Conservation (phyloP, 2,329 filamentous ascomycete species). For the Fusarium camptoceras region DNA sequence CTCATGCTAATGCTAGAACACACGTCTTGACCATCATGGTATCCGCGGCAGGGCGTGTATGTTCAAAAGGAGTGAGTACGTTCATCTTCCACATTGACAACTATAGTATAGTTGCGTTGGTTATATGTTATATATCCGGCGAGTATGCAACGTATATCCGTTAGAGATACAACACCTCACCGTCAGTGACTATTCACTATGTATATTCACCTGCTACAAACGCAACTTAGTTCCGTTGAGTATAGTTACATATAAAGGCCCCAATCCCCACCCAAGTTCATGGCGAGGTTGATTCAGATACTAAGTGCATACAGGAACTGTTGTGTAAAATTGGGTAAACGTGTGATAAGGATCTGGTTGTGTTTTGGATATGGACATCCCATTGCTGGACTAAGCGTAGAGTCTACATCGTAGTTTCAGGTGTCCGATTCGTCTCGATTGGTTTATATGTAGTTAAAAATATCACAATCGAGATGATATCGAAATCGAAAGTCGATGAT, state of each 20-base stretch:
- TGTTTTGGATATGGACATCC: not conserved
- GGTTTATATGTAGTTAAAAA: not conserved
- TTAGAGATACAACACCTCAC: slow-evolving; percentile 1
- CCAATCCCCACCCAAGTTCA: not conserved
- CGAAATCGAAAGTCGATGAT: not conserved
- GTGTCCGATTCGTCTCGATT: not conserved
- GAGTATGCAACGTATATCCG: not conserved
- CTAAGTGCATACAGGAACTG: not conserved
- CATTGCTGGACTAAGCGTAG: not conserved
- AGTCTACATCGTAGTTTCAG: not conserved
- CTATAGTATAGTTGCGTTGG: not conserved
- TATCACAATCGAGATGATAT: not conserved
- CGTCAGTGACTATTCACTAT: not conserved
- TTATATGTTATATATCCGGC: not conserved
- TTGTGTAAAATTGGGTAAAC: not conserved
- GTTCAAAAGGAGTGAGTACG: not conserved
- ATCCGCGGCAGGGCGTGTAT: not conserved
- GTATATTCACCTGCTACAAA: not conserved
- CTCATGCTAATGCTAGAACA: not conserved
- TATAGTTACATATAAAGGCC: not conserved
- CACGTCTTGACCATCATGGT: not conserved
- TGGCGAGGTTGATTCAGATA: not conserved
- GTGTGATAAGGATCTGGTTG: not conserved
- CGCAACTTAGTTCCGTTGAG: not conserved
- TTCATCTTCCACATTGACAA: not conserved